phyloP scores from a whole-genome alignment of 805 yeast genomes.

The Brettanomyces nanus region DNA sequence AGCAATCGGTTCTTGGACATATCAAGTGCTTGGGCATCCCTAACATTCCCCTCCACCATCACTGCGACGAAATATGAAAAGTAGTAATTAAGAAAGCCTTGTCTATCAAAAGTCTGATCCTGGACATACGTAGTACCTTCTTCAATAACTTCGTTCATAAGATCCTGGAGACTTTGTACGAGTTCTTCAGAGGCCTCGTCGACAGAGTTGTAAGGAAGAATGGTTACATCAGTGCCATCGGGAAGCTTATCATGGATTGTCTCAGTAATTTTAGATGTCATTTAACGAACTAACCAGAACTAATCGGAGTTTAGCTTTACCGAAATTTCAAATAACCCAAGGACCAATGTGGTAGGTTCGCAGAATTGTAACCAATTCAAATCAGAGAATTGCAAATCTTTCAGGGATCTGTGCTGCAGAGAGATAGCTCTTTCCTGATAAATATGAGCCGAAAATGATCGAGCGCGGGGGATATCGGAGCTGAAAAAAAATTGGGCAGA shows the following conservation, averaged over 20 bases:
- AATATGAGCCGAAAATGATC: too few species aligned
- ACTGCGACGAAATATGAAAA: slow-evolving; percentile 59
- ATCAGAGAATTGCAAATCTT: too few species aligned
- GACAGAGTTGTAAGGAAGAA: slow-evolving; percentile 48
- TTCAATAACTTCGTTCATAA: slow-evolving; percentile 59
- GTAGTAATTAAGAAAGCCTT: slow-evolving; percentile 60
- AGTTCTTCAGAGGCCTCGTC: slow-evolving; percentile 44
- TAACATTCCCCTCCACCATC: slow-evolving; percentile 38
- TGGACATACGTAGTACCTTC: slow-evolving; percentile 75
- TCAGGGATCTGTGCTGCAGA: too few species aligned
- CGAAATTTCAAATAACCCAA: too few species aligned
- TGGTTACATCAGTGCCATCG: slow-evolving; percentile 32
- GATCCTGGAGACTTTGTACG: slow-evolving; percentile 35
- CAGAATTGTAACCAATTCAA: too few species aligned
- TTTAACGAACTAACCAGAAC: too few species aligned
- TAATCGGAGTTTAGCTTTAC: too few species aligned
- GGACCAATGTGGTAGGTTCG: too few species aligned
- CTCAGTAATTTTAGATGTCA: too few species aligned
- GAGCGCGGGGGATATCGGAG: too few species aligned
- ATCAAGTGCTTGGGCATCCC: slow-evolving; percentile 7
- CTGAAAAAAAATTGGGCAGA: too few species aligned
- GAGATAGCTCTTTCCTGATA: too few species aligned
- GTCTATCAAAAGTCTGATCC: slow-evolving; percentile 29
- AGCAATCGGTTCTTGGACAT: slow-evolving; percentile 34
- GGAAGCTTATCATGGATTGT: slow-evolving; percentile 17